Percentiles rank a stretch among this genome's conserved stretches.
These are phyloP conservation scores for Wallacemonas sp. DNA, from an alignment of 208 protist genomes.

Conservation along the genomic window DNA sequence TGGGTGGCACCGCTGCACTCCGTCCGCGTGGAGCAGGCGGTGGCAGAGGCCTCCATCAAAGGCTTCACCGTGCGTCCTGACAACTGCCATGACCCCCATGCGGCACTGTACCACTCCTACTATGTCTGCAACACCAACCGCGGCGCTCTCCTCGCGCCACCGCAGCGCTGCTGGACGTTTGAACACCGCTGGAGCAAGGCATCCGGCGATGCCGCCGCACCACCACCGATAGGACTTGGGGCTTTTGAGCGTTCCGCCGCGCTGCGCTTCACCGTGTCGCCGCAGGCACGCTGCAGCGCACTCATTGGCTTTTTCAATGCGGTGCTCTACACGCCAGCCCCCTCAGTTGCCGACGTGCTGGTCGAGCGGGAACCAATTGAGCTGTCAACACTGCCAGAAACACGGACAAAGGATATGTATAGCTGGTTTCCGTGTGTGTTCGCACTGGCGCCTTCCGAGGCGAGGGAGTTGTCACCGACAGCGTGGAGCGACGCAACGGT, in stretches of 20 bases:
- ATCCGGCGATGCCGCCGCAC: background rate
- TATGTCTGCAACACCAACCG: slow-evolving; percentile 72
- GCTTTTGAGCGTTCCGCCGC: slow-evolving; percentile 30
- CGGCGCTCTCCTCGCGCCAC: slow-evolving; percentile 36
- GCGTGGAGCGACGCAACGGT: background rate
- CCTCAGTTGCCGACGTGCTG: slow-evolving; percentile 8
- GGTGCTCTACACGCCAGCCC: slow-evolving; percentile 41
- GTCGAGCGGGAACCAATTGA: slow-evolving; percentile 15
- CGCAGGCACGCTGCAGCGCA: slow-evolving; percentile 48
- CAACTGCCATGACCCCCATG: slow-evolving; percentile 47
- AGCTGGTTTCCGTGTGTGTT: slow-evolving; percentile 90
- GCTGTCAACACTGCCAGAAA: background rate
- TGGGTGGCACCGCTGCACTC: slow-evolving; percentile 82
- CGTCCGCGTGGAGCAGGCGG: slow-evolving; percentile 38
- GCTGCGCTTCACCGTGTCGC: slow-evolving; percentile 37
- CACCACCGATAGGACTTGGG: background rate
- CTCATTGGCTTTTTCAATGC: slow-evolving; percentile 73
- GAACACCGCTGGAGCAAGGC: slow-evolving; percentile 27
- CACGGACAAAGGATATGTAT: slow-evolving; percentile 66
- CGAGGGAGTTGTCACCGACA: background rate
- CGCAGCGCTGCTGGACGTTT: slow-evolving; percentile 85
- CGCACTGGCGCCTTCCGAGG: slow-evolving; percentile 40
- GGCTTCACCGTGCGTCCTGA: slow-evolving; percentile 53
- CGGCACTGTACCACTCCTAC: slow-evolving; percentile 62
- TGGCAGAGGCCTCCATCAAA: slow-evolving; percentile 51